Evolutionary conservation across 768 basidiomycete genomes (phyloP).

Genomic region (Collybia sordida): DNA sequence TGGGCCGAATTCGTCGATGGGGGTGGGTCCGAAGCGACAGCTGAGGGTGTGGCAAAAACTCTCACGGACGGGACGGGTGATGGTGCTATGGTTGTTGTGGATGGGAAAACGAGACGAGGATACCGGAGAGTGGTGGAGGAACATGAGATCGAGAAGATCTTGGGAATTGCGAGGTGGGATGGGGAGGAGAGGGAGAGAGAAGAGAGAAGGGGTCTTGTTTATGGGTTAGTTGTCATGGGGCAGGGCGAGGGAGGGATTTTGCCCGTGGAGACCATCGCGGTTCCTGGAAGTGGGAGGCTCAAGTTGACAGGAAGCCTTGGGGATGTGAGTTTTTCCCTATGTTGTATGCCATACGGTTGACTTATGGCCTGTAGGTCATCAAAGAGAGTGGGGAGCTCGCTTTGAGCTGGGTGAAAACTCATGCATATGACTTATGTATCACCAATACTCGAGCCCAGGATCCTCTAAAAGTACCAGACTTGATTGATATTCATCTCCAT

Average conservation of each 20-base stretch:
- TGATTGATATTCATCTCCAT: conserved; percentile 85
- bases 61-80: conserved; percentile 16
- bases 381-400: conserved; percentile 90
- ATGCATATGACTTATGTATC: conserved; percentile 78
- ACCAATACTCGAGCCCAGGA: conserved; percentile 70
- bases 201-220: conserved; percentile 74
- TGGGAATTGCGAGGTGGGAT: conserved; percentile 81
- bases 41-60: conserved; percentile 2
- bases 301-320: conserved; percentile 84
- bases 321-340: conserved; percentile 44
- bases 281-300: conserved; percentile 74
- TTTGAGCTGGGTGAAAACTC: conserved; percentile 88
- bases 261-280: conserved; percentile 78
- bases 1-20: conserved; percentile 71
- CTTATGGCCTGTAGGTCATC: conserved; percentile 55
- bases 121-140: conserved; percentile 66
- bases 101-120: conserved; percentile 20
- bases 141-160: conserved; percentile 77
- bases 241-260: conserved; percentile 84
- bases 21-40: conserved; percentile 18
- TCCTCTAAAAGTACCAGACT: conserved; percentile 69
- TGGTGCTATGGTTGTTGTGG: conserved; percentile 15
- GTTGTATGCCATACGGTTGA: not conserved
- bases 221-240: conserved; percentile 86
- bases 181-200: conserved; percentile 78